Percentiles rank a stretch among this genome's conserved stretches.
Conservation (phyloP, 2,329 filamentous ascomycete genomes). For the Pseudopyricularia cyperi region DNA sequence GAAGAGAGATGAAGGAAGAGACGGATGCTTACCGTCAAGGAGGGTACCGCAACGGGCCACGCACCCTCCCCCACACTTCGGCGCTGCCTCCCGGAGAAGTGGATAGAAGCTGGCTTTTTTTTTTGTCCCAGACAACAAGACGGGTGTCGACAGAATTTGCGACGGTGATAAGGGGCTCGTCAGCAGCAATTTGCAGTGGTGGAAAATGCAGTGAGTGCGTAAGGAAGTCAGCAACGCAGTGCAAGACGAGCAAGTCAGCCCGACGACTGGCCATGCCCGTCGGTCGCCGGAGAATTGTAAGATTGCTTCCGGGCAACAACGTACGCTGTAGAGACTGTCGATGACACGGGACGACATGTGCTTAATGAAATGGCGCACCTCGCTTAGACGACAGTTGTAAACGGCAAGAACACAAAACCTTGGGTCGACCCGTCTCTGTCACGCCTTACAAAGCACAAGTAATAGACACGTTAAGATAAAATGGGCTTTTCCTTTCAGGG, state of each 20-base stretch:
- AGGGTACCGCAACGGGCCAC: too few species aligned
- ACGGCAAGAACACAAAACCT: neutral
- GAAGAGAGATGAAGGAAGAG: too few species aligned
- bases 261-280: neutral
- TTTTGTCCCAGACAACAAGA: neutral
- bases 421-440: neutral
- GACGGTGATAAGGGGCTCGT: neutral
- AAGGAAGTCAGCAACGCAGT: neutral
- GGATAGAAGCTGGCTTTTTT: neutral
- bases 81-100: neutral
- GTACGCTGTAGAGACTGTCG: neutral
- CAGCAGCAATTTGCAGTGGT: neutral
- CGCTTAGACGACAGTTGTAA: neutral
- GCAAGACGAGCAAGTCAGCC: neutral
- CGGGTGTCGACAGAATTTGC: neutral
- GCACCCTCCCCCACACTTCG: neutral
- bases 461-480: neutral
- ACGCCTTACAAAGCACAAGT: neutral
- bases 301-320: neutral
- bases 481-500: too few species aligned
- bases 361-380: neutral
- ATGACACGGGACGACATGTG: neutral
- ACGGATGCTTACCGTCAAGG: too few species aligned
- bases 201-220: neutral
- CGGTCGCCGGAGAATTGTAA: neutral